phyloP scores from a whole-genome alignment of 768 basidiomycete species.

The Psilocybe cyanescens region DNA sequence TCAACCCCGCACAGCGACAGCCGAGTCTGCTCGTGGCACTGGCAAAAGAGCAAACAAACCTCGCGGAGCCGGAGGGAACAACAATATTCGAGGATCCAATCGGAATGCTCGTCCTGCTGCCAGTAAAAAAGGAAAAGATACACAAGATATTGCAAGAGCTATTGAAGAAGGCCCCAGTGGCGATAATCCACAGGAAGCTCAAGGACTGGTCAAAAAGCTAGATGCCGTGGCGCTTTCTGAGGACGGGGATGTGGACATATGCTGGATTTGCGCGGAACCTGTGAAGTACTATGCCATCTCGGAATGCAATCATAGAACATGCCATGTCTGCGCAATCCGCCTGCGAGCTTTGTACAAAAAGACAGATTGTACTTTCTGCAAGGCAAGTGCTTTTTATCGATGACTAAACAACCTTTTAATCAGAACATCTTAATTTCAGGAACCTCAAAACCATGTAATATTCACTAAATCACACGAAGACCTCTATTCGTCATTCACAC shows the following conservation, averaged over 20 bases:
- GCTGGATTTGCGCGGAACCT: conserved; percentile 95
- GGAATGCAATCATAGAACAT: conserved; percentile 92
- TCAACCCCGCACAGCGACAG: conserved; percentile 11
- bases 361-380: conserved; percentile 94
- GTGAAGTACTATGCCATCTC: conserved; percentile 90
- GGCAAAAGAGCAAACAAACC: conserved; percentile 18
- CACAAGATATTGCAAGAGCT: not conserved
- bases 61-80: conserved; percentile 21
- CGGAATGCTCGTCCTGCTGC: conserved; percentile 15
- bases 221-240: conserved; percentile 22
- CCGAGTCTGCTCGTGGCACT: conserved; percentile 16
- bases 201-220: conserved; percentile 7
- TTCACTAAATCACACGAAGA: conserved; percentile 72
- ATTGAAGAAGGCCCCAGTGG: not conserved
- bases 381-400: conserved; percentile 52
- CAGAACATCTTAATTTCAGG: conserved; percentile 40
- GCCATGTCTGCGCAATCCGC: conserved; percentile 91
- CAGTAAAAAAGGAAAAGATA: conserved; percentile 11
- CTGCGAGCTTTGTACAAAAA: conserved; percentile 94
- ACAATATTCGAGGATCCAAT: conserved; percentile 19
- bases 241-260: conserved; percentile 51
- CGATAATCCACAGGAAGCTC: not conserved
- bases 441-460: conserved; percentile 73
- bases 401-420: not conserved
- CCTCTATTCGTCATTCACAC: conserved; percentile 60